Evolutionary conservation across 345 rosid species (phyloP), one percentile per base, ranked within the genome.

Genomic region (Noccaea bulbosa): DNA sequence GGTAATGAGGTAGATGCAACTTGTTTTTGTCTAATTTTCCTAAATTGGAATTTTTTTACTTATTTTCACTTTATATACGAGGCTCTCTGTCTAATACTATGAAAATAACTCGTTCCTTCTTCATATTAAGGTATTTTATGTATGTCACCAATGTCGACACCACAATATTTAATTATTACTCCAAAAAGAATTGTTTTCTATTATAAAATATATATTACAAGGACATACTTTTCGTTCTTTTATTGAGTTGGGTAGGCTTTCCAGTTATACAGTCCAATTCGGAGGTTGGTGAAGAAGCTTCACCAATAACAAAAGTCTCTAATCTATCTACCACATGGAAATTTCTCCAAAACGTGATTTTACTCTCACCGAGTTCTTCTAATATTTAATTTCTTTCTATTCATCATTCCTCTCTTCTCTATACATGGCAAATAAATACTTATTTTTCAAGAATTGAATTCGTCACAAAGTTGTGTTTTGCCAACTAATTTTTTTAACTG

Each of bases 251-350:
- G 70, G 76, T 72, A 49, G 10, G 56, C 12, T 53, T 64, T 64
- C 58, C 70, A 54, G 24, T 37, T 64, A 35, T 46, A 30, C 65
- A 14, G 40, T 44, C 33, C 32, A 46, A 71, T 27, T 55, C 50
- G 53, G 50, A 64, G 71, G 77, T 72, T 64, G 77, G 77, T 64
- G 58, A 65, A 54, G 58, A 65, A 54, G 22, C 14, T 33, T 11
- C 43, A 60, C 58, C 44, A 15, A 47, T 12, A 15, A 46, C 38
- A 64, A 64, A 48, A 46, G 70, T 55, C 57, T 30, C n/a, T 40
- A 4, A 8, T 33, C 33, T 32, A 54, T 38, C 65, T 35, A 48
- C 77, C 61, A 65, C 77, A 32, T 49, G 20, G 30, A 48, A 33
- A 57, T 65, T 24, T 65, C 58, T 56, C 45, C 30, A 32, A 54